Conservation (phyloP, 345 rosid species). For the Acer saccharum region DNA sequence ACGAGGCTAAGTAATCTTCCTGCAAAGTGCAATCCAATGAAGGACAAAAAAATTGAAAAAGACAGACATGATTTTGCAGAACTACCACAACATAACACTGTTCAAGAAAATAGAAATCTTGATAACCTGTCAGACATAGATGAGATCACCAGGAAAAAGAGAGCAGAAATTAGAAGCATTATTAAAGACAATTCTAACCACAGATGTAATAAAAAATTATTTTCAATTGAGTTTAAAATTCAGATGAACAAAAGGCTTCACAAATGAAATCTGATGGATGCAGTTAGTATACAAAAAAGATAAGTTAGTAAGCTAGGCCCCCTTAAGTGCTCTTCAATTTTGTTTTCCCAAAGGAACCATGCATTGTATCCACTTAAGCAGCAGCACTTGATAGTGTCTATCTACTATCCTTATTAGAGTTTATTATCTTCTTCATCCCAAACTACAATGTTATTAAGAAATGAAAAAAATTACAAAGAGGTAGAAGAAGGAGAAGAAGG, state of each 20-base stretch:
- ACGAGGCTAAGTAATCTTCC: slow-evolving; percentile 74
- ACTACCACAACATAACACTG: neutral
- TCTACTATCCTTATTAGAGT: neutral
- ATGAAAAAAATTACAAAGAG: neutral
- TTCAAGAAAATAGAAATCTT: slow-evolving; percentile 1
- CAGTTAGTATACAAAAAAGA: neutral
- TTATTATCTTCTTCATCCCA: neutral
- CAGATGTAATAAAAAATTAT: no score
- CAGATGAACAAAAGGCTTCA: neutral
- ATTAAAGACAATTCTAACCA: neutral
- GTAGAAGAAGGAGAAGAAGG: neutral
- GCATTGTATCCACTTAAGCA: neutral
- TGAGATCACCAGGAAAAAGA: no score
- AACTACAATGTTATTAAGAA: neutral
- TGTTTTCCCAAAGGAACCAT: neutral
- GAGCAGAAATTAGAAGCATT: neutral
- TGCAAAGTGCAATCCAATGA: slow-evolving; percentile 27
- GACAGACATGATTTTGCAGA: neutral
- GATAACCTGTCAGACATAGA: no score
- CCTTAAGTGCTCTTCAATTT: neutral
- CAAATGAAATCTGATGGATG: neutral
- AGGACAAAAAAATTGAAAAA: neutral
- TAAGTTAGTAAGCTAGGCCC: neutral
- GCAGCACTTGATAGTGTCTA: neutral
- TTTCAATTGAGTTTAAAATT: neutral